Conservation (phyloP, 768 basidiomycete genomes). For the Mycena olivaceomarginata region DNA sequence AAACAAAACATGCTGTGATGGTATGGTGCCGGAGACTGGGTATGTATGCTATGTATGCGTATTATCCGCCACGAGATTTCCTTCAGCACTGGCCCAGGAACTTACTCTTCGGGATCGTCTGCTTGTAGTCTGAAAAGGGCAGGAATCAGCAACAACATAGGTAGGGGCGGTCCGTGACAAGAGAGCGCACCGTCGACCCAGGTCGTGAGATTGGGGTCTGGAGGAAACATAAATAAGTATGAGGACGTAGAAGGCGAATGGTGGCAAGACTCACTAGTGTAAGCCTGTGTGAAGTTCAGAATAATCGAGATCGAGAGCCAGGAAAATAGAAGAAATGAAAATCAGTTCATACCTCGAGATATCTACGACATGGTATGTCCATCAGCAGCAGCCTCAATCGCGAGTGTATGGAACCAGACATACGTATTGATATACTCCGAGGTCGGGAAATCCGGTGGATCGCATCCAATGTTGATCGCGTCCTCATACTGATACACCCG, state of each 20-base stretch:
- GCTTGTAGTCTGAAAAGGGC: slow-evolving; percentile 52
- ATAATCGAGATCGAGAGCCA: slow-evolving; percentile 50
- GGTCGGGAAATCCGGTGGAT: slow-evolving; percentile 77
- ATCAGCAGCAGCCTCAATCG: too few species aligned
- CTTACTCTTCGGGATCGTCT: slow-evolving; percentile 78
- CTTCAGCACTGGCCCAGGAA: slow-evolving; percentile 73
- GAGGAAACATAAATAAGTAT: slow-evolving; percentile 60
- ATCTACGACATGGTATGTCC: not conserved
- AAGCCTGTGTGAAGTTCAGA: slow-evolving; percentile 3
- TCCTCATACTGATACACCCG: slow-evolving; percentile 81
- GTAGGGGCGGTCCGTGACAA: not conserved
- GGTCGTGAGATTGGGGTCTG: slow-evolving; percentile 73
- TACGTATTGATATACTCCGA: slow-evolving; percentile 76
- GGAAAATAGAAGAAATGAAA: not conserved
- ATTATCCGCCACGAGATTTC: not conserved
- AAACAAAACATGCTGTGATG: not conserved
- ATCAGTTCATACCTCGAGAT: slow-evolving; percentile 9
- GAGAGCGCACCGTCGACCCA: slow-evolving; percentile 56
- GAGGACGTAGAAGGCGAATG: too few species aligned
- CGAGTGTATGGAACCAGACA: slow-evolving; percentile 2
- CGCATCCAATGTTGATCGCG: slow-evolving; percentile 76
- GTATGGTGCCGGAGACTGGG: too few species aligned
- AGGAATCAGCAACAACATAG: too few species aligned
- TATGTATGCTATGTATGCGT: not conserved
- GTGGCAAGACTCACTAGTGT: slow-evolving; percentile 13